Percentiles rank a stretch among this genome's conserved stretches.
These are phyloP conservation scores for Triadica sebifera DNA, from an alignment of 345 rosid species.

Conservation along the genomic window DNA sequence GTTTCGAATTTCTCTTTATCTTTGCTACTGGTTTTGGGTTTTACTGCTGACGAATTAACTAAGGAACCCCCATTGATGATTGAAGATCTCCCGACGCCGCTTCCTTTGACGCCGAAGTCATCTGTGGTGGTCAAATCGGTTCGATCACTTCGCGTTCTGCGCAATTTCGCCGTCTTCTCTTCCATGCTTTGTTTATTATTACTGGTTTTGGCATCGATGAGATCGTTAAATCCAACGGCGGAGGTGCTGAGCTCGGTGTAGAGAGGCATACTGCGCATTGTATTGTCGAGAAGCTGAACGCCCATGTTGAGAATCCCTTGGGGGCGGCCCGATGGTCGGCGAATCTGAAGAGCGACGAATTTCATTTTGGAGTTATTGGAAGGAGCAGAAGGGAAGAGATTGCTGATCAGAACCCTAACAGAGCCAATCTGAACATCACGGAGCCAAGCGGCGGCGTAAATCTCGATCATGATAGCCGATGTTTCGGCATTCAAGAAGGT, in stretches of 20 bases:
- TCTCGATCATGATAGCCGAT: slow-evolving; percentile 63
- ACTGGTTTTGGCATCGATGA: slow-evolving; percentile 12
- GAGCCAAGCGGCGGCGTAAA: slow-evolving; percentile 86
- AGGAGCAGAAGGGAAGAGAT: slow-evolving; percentile 35
- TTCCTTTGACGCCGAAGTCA: not conserved
- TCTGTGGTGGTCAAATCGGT: slow-evolving; percentile 47
- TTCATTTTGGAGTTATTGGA: slow-evolving; percentile 31
- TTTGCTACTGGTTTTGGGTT: not conserved
- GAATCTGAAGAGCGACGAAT: slow-evolving; percentile 40
- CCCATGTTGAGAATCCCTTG: slow-evolving; percentile 80
- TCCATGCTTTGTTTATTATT: slow-evolving; percentile 15
- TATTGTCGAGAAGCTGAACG: slow-evolving; percentile 59
- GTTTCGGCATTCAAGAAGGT: slow-evolving; percentile 52
- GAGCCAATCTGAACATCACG: slow-evolving; percentile 70
- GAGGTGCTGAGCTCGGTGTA: slow-evolving; percentile 43
- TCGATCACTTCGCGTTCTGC: slow-evolving; percentile 64
- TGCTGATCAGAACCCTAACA: slow-evolving; percentile 55
- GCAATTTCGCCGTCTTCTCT: slow-evolving; percentile 33
- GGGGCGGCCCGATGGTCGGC: slow-evolving; percentile 87
- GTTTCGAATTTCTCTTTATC: slow-evolving; percentile 2
- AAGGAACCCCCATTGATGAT: slow-evolving; percentile 15
- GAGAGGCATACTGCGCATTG: slow-evolving; percentile 81
- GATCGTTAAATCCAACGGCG: slow-evolving; percentile 19
- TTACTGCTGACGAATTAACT: slow-evolving; percentile 1
- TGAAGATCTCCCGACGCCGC: not conserved